Base-by-base conservation (phyloP, 2,329 filamentous ascomycete genomes). In the Trichoderma oligosporum region DNA sequence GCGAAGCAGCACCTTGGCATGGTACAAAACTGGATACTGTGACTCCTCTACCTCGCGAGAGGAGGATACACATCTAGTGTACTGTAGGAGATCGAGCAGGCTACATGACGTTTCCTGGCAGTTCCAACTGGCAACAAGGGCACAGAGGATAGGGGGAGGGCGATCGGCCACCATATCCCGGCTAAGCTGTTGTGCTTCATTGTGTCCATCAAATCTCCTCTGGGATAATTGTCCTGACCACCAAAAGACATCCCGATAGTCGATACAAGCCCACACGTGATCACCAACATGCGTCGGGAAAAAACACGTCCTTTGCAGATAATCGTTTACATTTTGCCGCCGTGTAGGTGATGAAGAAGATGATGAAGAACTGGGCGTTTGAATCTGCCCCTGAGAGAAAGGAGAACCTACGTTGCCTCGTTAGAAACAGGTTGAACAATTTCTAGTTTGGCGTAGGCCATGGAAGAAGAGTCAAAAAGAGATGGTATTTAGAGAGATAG, bases 201-300 rank as follows among this genome's bases (percentile, higher is more conserved):
- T 53, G 18, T 60, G 56, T 24, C 63, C 54, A n/a, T 63, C 63
- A 44, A 64, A 64, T 29, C 58, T 61, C 38, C 59, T 61, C n/a
- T 67, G 59, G 41, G 68, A 74, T 22, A 79, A 67, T 60, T 81
- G 76, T 46, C 81, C 79, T 14, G 76, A 79, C 78, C 79, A 81
- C 81, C 81, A 84, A 63, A 84, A 83, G 1, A 74, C 74, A 61
- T 84, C 81, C 29, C 78, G 73, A 56, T 80, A 82, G 62, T 84
- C 81, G 3, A 81, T 65, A 53, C 76, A 73, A 3, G 68, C 64
- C 54, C 74, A 74, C 14, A 79, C 76, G 58, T 75, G 67, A n/a
- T 73, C 70, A 1, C 71, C 64, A 24, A 73, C 69, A 11, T 72
- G 69, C n/a, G 70, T 66, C n/a, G 71, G 67, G 18, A 77, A 67